Percentiles rank a stretch among this genome's conserved stretches.
These are phyloP conservation scores for Penicillium rolfsii DNA, from an alignment of 2,329 filamentous ascomycete species.

Conservation along the genomic window DNA sequence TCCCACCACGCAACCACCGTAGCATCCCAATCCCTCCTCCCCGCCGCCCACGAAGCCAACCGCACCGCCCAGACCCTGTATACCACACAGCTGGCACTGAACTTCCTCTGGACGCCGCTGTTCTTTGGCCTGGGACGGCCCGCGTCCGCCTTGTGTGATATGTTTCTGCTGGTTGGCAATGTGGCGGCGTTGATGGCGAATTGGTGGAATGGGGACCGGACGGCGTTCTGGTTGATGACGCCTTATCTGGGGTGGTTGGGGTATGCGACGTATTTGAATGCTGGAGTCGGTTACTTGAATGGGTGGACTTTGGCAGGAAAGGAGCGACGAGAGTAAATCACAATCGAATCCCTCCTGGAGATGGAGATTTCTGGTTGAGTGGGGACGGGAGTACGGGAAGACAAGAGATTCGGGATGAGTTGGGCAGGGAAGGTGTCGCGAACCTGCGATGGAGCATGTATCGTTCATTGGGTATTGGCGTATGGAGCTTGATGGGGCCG, in stretches of 20 bases:
- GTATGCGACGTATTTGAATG: slow-evolving; percentile 84
- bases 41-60: slow-evolving; percentile 61
- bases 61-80: slow-evolving; percentile 77
- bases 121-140: slow-evolving; percentile 82
- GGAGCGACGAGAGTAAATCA: slow-evolving; percentile 45
- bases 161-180: slow-evolving; percentile 70
- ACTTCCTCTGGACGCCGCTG: slow-evolving; percentile 87
- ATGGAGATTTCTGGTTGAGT: too few relatives aligned
- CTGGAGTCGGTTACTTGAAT: slow-evolving; percentile 69
- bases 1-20: slow-evolving; percentile 74
- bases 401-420: background rate
- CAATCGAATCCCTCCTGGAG: too few relatives aligned
- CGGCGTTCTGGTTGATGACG: slow-evolving; percentile 72
- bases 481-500: slow-evolving; percentile 1
- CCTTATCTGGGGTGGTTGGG: slow-evolving; percentile 86
- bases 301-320: slow-evolving; percentile 55
- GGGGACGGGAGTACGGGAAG: background rate
- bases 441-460: background rate
- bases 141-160: slow-evolving; percentile 73
- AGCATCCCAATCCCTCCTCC: slow-evolving; percentile 62
- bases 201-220: slow-evolving; percentile 74
- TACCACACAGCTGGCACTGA: slow-evolving; percentile 81
- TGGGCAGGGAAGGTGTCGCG: background rate
- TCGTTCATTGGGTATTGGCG: background rate
- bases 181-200: slow-evolving; percentile 74